Evolutionary conservation across 768 basidiomycete species (phyloP).

Genomic region (Tricholoma furcatifolium): DNA sequence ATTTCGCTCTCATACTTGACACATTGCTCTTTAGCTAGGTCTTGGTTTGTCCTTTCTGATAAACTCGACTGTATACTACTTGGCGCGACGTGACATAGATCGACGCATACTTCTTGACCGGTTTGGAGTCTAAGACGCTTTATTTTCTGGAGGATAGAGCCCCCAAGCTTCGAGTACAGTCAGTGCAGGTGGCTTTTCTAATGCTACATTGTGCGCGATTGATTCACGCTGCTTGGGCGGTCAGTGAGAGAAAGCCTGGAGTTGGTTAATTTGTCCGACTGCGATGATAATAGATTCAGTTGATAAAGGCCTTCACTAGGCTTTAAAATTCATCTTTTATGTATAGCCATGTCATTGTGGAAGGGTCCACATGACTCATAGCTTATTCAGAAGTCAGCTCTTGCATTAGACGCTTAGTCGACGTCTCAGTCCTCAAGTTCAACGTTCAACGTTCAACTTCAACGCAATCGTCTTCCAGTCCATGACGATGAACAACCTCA

Average conservation of each 20-base stretch:
- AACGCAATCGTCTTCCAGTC: neutral
- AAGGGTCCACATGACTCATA: too few relatives aligned
- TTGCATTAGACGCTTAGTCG: too few relatives aligned
- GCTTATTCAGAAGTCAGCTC: neutral
- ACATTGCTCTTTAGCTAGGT: too few relatives aligned
- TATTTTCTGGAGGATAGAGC: slow-evolving; percentile 35
- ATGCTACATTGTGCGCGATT: slow-evolving; percentile 16
- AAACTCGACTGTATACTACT: neutral
- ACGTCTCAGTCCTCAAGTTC: neutral
- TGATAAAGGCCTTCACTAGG: neutral
- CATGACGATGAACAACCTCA: slow-evolving; percentile 23
- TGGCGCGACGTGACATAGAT: neutral
- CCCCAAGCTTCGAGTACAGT: slow-evolving; percentile 33
- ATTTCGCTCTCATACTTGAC: too few relatives aligned
- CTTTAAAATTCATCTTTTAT: neutral
- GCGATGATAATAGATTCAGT: neutral
- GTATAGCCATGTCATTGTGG: neutral
- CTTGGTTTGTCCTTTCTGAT: too few relatives aligned
- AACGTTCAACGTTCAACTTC: neutral
- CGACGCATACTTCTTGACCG: neutral
- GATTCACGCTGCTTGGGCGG: slow-evolving; percentile 8
- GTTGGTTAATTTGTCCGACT: neutral
- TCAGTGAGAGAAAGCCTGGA: neutral
- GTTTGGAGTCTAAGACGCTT: slow-evolving; percentile 8
- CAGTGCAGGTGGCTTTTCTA: slow-evolving; percentile 23